Base-by-base conservation (phyloP, 768 basidiomycete species). In the Boletus reticulatus region DNA sequence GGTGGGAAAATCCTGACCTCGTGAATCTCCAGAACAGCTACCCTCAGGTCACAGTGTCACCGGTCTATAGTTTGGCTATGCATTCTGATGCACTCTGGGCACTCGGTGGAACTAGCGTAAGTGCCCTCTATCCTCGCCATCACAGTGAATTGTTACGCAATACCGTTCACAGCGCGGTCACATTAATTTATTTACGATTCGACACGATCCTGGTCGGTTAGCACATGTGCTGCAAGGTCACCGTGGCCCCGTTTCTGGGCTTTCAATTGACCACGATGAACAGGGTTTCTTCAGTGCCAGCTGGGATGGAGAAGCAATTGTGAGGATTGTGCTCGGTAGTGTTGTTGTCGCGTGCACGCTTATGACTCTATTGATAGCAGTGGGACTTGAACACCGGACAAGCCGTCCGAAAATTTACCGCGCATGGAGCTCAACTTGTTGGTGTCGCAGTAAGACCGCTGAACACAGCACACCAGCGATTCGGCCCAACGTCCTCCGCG, bases 311-410 rank as follows among this genome's bases (percentile, higher is more conserved):
- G 84, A 89, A 61, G 88, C 92, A 14, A 78, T 85, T 43, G 94
- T 94, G 69, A 70, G 90, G 78, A 48, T 53, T 31, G 22, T 38
- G 19, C 50, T 44, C 5, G 37, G 51, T 52, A 43, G 38, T 34
- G 14, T 52, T 44, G 5, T 20, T 10, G 24, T 54, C 32, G 6
- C 4, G 44, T 54, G 43, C 38, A 50, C 57, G 51, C 62, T 56
- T 37, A 53, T 39, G 32, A 54, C 32, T 12, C 43, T 50, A 31
- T 7, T 53, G 6, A 48, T 63, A 98, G 96, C 92, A 98, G 84
- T 98, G 97, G 96, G 96, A 98, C 73, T 81, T 99, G 37, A 92
- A 99, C 67, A 95, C 89, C 0, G 96, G 97, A 8, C 81, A 90
- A 57, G 76, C 75, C 39, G 81, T 86, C 13, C 84, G 94, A 47